These are phyloP conservation scores for Paecilomyces formosus DNA, from an alignment of 2,329 filamentous ascomycete species.

Conservation along the genomic window DNA sequence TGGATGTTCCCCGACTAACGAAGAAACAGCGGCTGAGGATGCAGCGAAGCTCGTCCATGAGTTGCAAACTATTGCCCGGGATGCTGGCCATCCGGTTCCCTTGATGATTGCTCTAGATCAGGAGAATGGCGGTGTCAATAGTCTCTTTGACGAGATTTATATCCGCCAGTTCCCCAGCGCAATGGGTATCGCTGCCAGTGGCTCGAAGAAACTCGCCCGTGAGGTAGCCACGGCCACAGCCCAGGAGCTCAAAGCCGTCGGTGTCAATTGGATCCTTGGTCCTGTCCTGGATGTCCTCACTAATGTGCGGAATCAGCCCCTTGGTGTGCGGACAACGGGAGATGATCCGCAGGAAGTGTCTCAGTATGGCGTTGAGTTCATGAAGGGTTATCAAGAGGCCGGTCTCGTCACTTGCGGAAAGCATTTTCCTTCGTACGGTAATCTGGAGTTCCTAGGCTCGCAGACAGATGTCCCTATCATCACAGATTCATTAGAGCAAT, in stretches of 20 bases:
- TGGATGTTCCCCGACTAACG: conserved; percentile 20
- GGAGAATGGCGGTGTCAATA: conserved; percentile 97
- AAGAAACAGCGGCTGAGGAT: conserved; percentile 69
- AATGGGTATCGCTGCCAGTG: conserved; percentile 93
- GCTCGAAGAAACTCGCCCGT: conserved; percentile 76
- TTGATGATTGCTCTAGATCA: conserved; percentile 89
- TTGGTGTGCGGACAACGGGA: conserved; percentile 81
- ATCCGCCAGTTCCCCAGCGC: conserved; percentile 95
- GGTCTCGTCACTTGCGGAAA: conserved; percentile 87
- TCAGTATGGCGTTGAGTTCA: conserved; percentile 80
- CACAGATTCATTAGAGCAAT: conserved; percentile 84
- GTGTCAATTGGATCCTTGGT: conserved; percentile 91
- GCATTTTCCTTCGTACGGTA: conserved; percentile 94
- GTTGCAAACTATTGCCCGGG: conserved; percentile 82
- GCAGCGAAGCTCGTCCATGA: conserved; percentile 83
- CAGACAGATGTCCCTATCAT: conserved; percentile 91
- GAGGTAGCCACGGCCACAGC: conserved; percentile 89
- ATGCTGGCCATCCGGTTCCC: conserved; percentile 83
- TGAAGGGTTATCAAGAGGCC: conserved; percentile 88
- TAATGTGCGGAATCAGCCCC: conserved; percentile 81
- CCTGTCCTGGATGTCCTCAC: conserved; percentile 91
- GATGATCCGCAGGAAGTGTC: conserved; percentile 95
- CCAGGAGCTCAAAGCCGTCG: conserved; percentile 83
- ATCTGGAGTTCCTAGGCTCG: conserved; percentile 85
- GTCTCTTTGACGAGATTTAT: conserved; percentile 89